These are phyloP conservation scores for Psilocybe sp. DNA, from an alignment of 768 basidiomycete species.

Conservation along the genomic window DNA sequence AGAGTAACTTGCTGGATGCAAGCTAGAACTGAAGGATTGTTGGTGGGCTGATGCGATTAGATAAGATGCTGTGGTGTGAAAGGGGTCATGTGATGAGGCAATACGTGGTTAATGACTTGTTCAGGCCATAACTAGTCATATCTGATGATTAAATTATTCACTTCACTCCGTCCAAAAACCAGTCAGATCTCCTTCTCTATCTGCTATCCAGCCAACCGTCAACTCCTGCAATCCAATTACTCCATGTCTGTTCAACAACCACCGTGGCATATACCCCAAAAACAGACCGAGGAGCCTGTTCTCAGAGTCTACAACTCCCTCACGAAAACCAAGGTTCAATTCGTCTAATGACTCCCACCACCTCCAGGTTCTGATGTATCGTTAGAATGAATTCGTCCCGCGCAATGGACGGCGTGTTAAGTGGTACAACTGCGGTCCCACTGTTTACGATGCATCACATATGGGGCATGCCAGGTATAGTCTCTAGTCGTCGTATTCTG, in stretches of 20 bases:
- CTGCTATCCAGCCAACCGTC: not conserved
- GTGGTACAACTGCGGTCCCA: constrained; percentile 99
- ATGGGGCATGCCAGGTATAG: constrained; percentile 96
- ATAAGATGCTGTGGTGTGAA: no score
- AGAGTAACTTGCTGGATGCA: no score
- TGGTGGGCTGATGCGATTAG: no score
- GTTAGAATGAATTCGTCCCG: constrained; percentile 76
- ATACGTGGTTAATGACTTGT: constrained; percentile 14
- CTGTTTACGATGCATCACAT: constrained; percentile 97
- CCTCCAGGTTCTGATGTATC: constrained; percentile 10
- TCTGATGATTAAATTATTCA: constrained; percentile 24
- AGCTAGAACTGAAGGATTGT: no score
- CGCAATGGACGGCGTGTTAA: constrained; percentile 72
- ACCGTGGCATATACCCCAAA: constrained; percentile 48
- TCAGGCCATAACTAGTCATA: not conserved
- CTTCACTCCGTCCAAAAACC: constrained; percentile 4
- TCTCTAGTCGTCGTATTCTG: not conserved
- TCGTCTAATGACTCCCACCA: constrained; percentile 12
- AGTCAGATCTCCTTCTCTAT: constrained; percentile 8
- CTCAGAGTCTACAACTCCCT: constrained; percentile 91
- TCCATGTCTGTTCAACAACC: constrained; percentile 63
- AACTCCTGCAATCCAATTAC: constrained; percentile 6
- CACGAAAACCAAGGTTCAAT: constrained; percentile 79
- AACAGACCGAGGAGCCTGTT: constrained; percentile 51
- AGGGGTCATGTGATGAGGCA: constrained; percentile 9